These are phyloP conservation scores for Chamaecyparis obtusa DNA, from an alignment of 75 land plant species.

Conservation along the genomic window DNA sequence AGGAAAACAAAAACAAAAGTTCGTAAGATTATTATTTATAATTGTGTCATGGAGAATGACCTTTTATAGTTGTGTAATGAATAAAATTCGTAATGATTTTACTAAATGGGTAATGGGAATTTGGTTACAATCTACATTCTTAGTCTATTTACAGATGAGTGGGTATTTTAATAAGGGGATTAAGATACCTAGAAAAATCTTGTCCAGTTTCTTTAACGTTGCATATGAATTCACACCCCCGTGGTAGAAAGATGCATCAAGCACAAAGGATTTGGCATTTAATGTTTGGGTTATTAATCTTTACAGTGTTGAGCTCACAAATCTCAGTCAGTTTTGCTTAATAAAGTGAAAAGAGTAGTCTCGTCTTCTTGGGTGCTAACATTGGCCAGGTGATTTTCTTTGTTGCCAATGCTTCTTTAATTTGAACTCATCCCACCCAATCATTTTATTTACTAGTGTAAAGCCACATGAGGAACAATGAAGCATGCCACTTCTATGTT, in stretches of 20 bases:
- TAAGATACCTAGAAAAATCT: conserved; percentile 75
- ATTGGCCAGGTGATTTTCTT: conserved; percentile 66
- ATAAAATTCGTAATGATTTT: no score
- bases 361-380: conserved; percentile 93
- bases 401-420: neutral
- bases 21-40: no score
- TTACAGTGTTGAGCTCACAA: conserved; percentile 68
- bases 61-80: no score
- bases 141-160: no score
- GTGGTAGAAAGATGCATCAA: conserved; percentile 86
- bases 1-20: no score
- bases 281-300: conserved; percentile 83
- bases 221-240: conserved; percentile 77
- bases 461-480: no score
- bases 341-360: conserved; percentile 75
- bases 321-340: conserved; percentile 65
- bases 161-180: conserved; percentile 86
- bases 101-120: no score
- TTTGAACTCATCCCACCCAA: no score
- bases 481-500: no score
- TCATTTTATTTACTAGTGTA: no score
- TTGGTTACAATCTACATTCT: no score
- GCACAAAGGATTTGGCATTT: conserved; percentile 74
- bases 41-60: no score
- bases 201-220: conserved; percentile 77